Conservation (phyloP, 768 basidiomycete species). For the Russula emetica region DNA sequence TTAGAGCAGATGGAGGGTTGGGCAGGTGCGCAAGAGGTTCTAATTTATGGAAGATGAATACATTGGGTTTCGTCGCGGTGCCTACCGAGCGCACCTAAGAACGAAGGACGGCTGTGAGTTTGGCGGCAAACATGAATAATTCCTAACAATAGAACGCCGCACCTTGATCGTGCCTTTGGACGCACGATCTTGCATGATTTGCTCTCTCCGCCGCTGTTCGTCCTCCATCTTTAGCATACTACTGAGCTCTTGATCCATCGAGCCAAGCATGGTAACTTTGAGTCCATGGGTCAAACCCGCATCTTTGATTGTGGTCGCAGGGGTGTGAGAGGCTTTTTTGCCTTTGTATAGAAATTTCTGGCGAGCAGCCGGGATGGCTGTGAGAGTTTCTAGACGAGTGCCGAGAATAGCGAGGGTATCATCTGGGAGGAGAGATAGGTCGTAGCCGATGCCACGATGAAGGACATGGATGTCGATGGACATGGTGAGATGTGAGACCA, state of each 20-base stretch:
- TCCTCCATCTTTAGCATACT: conserved; percentile 39
- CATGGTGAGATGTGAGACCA: background rate
- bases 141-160: conserved; percentile 8
- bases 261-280: conserved; percentile 69
- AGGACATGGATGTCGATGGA: background rate
- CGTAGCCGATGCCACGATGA: conserved; percentile 12
- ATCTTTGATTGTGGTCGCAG: conserved; percentile 29
- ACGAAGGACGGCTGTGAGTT: conserved; percentile 1
- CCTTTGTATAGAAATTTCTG: conserved; percentile 72
- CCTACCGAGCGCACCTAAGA: conserved; percentile 56
- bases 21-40: conserved; percentile 63
- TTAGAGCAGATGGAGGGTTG: conserved; percentile 51
- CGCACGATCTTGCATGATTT: conserved; percentile 46
- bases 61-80: conserved; percentile 32
- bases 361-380: conserved; percentile 52
- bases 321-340: conserved; percentile 42
- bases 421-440: conserved; percentile 1
- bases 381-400: conserved; percentile 54
- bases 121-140: no score
- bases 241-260: conserved; percentile 54
- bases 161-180: conserved; percentile 58
- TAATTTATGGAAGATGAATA: conserved; percentile 62
- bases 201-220: conserved; percentile 53
- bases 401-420: conserved; percentile 51
- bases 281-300: conserved; percentile 38